phyloP scores from a whole-genome alignment of 208 protist species.

The Leishmania major region DNA sequence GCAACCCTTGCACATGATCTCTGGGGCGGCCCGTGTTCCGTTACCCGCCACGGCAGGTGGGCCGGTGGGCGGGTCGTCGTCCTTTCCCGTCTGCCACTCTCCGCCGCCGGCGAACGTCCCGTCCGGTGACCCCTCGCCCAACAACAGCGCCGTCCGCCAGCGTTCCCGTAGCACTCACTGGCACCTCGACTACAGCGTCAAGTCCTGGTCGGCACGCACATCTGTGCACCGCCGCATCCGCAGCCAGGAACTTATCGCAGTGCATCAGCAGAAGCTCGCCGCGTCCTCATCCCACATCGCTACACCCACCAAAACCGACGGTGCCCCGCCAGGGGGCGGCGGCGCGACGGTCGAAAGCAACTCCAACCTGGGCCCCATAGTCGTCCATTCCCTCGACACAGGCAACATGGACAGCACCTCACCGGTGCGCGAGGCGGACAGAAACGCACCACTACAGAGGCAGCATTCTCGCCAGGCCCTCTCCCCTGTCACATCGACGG shows the following conservation, averaged over 20 bases:
- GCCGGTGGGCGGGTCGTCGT: background rate
- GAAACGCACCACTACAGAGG: background rate
- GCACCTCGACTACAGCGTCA: conserved; percentile 50
- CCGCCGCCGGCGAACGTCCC: conserved; percentile 8
- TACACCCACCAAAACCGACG: conserved; percentile 9
- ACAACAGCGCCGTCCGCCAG: conserved; percentile 27
- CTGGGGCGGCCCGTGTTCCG: conserved; percentile 2
- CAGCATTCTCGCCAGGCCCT: background rate
- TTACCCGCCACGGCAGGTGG: background rate
- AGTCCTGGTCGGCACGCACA: conserved; percentile 42
- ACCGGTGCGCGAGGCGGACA: background rate
- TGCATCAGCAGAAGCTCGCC: conserved; percentile 25
- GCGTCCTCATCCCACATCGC: conserved; percentile 7
- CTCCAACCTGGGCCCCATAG: background rate
- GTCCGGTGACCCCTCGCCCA: conserved; percentile 13
- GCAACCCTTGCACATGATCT: background rate
- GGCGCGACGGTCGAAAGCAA: background rate
- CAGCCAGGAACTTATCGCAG: conserved; percentile 27
- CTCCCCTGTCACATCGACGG: conserved; percentile 1
- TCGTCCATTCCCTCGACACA: background rate
- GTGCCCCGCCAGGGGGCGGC: background rate
- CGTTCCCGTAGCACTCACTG: conserved; percentile 26
- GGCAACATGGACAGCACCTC: background rate
- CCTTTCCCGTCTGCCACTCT: conserved; percentile 13
- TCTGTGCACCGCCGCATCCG: conserved; percentile 38